Evolutionary conservation across 768 basidiomycete species (phyloP).

Genomic region (Sporobolomyces roseus): DNA sequence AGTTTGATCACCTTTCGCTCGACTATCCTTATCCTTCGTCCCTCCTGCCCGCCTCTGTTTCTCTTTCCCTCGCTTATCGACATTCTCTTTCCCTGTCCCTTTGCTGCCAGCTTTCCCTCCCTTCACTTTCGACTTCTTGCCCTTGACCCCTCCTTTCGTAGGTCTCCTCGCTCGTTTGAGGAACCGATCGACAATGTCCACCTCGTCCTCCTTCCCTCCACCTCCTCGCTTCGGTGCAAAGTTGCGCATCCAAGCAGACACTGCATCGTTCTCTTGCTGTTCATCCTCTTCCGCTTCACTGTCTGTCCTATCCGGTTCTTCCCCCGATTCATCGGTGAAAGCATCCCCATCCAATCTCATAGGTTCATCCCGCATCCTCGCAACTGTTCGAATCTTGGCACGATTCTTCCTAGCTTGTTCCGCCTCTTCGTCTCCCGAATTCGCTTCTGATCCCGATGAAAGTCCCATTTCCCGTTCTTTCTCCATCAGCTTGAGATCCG

Average conservation of each 20-base stretch:
- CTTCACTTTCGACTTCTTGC: no score
- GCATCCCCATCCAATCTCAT: conserved; percentile 26
- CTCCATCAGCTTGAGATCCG: conserved; percentile 43
- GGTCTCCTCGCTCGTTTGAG: conserved; percentile 24
- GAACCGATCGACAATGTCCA: conserved; percentile 41
- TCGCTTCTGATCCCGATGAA: conserved; percentile 21
- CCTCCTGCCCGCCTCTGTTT: background rate
- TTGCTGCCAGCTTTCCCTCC: no score
- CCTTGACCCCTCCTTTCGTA: conserved; percentile 1
- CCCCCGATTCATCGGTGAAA: conserved; percentile 28
- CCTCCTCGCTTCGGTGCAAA: conserved; percentile 12
- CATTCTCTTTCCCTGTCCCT: no score
- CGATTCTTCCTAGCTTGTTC: conserved; percentile 2
- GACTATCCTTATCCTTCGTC: background rate
- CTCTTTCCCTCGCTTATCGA: background rate
- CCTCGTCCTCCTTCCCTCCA: conserved; percentile 3
- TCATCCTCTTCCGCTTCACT: conserved; percentile 3
- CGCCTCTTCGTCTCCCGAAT: conserved; percentile 38
- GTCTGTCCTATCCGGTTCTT: conserved; percentile 12
- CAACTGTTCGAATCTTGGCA: conserved; percentile 6
- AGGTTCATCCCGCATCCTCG: conserved; percentile 22
- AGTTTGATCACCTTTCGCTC: background rate
- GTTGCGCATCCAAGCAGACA: conserved; percentile 30
- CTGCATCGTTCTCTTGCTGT: conserved; percentile 33
- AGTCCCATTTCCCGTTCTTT: conserved; percentile 25